A percentile compares a stretch with the other conserved stretches of the same genome.
Evolutionary conservation across 345 rosid species (phyloP).

Genomic region (Populus euphratica): DNA sequence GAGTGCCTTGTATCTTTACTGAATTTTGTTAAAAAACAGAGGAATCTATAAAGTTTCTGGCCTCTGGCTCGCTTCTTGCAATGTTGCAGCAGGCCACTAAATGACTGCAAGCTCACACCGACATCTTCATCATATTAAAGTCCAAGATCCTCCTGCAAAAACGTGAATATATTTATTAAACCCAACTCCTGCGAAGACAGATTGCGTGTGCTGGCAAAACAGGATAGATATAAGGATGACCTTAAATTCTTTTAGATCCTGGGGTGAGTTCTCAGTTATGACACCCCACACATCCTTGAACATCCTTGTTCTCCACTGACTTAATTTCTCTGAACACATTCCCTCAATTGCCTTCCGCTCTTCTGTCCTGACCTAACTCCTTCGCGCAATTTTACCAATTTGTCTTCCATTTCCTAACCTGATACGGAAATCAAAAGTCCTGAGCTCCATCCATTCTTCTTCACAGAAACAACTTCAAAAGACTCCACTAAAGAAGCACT

Average conservation of each 20-base stretch:
- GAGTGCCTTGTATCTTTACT: not conserved
- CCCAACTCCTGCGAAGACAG: constrained; percentile 1
- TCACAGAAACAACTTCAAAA: not conserved
- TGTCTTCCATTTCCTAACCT: constrained; percentile 77
- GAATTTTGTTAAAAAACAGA: not conserved
- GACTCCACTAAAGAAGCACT: no score
- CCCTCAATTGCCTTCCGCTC: constrained; percentile 62
- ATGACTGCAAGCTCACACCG: constrained; percentile 61
- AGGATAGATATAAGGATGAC: constrained; percentile 24
- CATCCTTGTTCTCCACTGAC: constrained; percentile 90
- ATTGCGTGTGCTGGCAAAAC: not conserved
- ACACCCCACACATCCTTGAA: constrained; percentile 91
- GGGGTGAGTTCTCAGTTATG: constrained; percentile 77
- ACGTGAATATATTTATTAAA: constrained; percentile 11
- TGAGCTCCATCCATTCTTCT: not conserved
- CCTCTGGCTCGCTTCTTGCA: constrained; percentile 55
- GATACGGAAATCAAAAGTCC: constrained; percentile 15
- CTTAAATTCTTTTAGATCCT: constrained; percentile 81
- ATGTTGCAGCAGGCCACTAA: constrained; percentile 49
- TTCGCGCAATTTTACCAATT: constrained; percentile 56
- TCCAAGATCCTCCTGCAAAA: constrained; percentile 82
- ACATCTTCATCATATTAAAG: constrained; percentile 87
- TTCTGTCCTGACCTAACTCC: constrained; percentile 84
- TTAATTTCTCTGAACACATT: constrained; percentile 54
- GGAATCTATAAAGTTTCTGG: constrained; percentile 24